phyloP scores from a whole-genome alignment of 1,284 basidiomycete genomes.

The Malassezia globosa region DNA sequence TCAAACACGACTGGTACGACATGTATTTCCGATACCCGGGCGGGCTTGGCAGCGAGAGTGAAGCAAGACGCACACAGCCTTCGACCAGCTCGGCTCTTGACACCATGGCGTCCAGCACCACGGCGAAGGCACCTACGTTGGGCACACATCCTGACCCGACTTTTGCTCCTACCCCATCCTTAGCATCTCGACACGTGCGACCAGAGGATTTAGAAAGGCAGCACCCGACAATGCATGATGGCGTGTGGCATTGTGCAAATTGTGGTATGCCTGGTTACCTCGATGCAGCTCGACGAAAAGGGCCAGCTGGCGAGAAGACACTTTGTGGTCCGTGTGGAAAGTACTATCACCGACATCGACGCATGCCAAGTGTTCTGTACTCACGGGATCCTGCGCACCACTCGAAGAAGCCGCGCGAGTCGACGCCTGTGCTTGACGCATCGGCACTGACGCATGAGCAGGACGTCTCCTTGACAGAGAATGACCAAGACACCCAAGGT shows the following conservation, averaged over 20 bases:
- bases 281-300: conserved; percentile 53
- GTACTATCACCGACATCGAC: conserved; percentile 48
- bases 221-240: conserved; percentile 42
- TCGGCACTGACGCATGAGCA: background rate
- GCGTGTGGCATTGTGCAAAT: conserved; percentile 45
- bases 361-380: conserved; percentile 33
- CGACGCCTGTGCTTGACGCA: background rate
- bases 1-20: conserved; percentile 20
- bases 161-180: background rate
- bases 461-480: conserved; percentile 13
- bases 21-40: conserved; percentile 39
- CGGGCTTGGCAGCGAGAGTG: conserved; percentile 25
- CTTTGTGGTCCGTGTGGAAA: conserved; percentile 82
- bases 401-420: background rate
- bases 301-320: conserved; percentile 75
- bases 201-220: conserved; percentile 40
- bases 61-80: background rate
- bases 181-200: conserved; percentile 11
- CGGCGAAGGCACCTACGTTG: background rate
- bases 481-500: conserved; percentile 10
- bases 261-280: conserved; percentile 41
- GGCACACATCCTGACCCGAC: background rate
- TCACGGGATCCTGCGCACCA: conserved; percentile 35
- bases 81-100: background rate
- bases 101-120: background rate